Conservation (phyloP, 805 yeast genomes). For the Candida stauntonica region DNA sequence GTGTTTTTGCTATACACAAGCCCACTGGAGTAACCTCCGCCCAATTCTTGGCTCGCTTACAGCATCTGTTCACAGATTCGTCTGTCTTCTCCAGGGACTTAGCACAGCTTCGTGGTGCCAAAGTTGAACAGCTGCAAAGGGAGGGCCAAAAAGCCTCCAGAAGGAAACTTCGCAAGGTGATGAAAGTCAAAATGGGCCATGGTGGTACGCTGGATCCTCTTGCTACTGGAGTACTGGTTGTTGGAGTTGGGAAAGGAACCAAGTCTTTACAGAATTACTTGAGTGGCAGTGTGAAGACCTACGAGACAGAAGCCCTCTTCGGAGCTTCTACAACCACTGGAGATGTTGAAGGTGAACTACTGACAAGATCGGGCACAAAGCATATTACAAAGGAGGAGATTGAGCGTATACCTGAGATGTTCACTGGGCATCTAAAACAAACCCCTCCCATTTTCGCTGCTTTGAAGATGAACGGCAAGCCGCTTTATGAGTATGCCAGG, state of each 20-base stretch:
- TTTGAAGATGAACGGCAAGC: constrained; percentile 89
- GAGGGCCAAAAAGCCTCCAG: constrained; percentile 44
- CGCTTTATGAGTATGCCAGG: constrained; percentile 91
- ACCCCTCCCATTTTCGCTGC: constrained; percentile 97
- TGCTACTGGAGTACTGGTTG: constrained; percentile 89
- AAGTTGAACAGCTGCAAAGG: constrained; percentile 36
- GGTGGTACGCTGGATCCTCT: constrained; percentile 97
- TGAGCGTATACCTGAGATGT: constrained; percentile 48
- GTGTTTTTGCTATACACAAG: constrained; percentile 87
- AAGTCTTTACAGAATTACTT: constrained; percentile 70
- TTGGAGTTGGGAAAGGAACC: constrained; percentile 93
- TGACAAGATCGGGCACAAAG: constrained; percentile 50
- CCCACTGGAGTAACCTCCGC: constrained; percentile 85
- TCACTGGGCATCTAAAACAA: constrained; percentile 78
- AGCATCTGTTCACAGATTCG: constrained; percentile 57
- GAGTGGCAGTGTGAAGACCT: constrained; percentile 70
- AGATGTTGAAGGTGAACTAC: constrained; percentile 82
- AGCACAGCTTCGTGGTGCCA: constrained; percentile 43
- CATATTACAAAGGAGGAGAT: constrained; percentile 56
- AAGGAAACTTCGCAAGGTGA: constrained; percentile 44
- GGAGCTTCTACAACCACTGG: constrained; percentile 94
- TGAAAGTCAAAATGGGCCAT: constrained; percentile 87
- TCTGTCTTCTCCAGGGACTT: constrained; percentile 52
- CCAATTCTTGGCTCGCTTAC: constrained; percentile 62
- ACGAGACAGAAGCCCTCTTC: constrained; percentile 77